Conservation (phyloP, 768 basidiomycete genomes). For the Leccinum aurantiacum region DNA sequence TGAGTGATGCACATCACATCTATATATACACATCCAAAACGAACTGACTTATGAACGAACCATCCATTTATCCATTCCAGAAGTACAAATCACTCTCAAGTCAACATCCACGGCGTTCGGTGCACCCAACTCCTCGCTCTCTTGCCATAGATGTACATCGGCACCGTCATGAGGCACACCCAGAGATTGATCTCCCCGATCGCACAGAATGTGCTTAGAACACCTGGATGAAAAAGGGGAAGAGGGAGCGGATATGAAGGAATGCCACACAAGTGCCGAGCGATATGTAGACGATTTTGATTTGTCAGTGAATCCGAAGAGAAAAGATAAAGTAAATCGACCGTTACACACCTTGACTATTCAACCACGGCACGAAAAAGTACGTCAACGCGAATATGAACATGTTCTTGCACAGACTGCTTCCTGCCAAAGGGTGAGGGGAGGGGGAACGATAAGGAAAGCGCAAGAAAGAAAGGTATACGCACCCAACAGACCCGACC, state of each 20-base stretch:
- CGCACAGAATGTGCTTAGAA: not conserved
- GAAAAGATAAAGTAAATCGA: not conserved
- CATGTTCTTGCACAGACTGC: not conserved
- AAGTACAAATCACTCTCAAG: not conserved
- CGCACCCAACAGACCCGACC: not conserved
- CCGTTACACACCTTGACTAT: not conserved
- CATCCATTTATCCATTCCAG: not conserved
- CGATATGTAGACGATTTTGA: not conserved
- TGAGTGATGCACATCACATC: too few relatives aligned
- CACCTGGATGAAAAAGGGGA: not conserved
- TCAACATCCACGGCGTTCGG: not conserved
- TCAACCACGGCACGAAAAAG: not conserved
- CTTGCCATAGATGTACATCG: constrained; percentile 1
- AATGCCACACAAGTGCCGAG: not conserved
- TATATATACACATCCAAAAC: too few relatives aligned
- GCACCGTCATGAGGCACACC: constrained; percentile 1
- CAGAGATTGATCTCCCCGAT: not conserved
- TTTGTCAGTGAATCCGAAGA: not conserved
- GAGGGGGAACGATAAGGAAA: not conserved
- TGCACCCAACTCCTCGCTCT: constrained; percentile 1
- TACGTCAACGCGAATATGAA: not conserved
- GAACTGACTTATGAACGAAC: too few relatives aligned
- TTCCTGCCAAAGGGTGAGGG: not conserved
- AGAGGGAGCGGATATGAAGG: not conserved
- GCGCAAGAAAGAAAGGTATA: not conserved